Evolutionary conservation across 2,329 filamentous ascomycete species (phyloP).

Genomic region (Xylariaceae sp.): DNA sequence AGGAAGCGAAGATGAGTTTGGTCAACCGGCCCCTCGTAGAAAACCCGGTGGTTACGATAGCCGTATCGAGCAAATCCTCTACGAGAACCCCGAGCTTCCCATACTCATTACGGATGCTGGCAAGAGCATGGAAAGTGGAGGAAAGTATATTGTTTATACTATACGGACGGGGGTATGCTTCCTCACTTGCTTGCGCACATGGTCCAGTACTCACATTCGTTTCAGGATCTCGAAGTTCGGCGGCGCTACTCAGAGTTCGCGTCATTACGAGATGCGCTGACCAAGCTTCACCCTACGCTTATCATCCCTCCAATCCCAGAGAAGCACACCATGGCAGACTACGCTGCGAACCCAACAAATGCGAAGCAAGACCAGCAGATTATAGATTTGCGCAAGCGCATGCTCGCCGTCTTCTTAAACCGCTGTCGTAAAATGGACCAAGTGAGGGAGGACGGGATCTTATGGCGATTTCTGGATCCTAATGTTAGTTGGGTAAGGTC

Average conservation of each 20-base stretch:
- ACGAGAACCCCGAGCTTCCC: slow-evolving; percentile 85
- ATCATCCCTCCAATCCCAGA: slow-evolving; percentile 97
- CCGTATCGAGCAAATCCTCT: slow-evolving; percentile 93
- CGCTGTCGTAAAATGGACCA: slow-evolving; percentile 90
- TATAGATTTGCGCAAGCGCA: slow-evolving; percentile 93
- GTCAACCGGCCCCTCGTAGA: slow-evolving; percentile 49
- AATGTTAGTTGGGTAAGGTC: slow-evolving; percentile 90
- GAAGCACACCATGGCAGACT: slow-evolving; percentile 98
- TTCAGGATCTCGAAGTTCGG: slow-evolving; percentile 87
- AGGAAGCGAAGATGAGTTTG: slow-evolving; percentile 49
- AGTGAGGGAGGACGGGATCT: slow-evolving; percentile 87
- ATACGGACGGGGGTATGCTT: slow-evolving; percentile 81
- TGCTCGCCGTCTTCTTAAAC: slow-evolving; percentile 94
- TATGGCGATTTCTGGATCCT: slow-evolving; percentile 96
- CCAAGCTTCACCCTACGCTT: slow-evolving; percentile 87
- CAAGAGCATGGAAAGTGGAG: slow-evolving; percentile 88
- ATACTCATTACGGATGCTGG: slow-evolving; percentile 93
- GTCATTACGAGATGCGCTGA: slow-evolving; percentile 81
- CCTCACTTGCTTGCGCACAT: slow-evolving; percentile 1
- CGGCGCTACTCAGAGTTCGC: slow-evolving; percentile 95
- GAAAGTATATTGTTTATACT: slow-evolving; percentile 94
- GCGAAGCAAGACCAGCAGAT: slow-evolving; percentile 97
- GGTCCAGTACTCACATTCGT: slow-evolving; percentile 13
- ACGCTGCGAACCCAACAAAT: slow-evolving; percentile 94
- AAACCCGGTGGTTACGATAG: slow-evolving; percentile 91